Base-by-base conservation (phyloP, 1,139 yeast genomes). In the Pichia sp. region DNA sequence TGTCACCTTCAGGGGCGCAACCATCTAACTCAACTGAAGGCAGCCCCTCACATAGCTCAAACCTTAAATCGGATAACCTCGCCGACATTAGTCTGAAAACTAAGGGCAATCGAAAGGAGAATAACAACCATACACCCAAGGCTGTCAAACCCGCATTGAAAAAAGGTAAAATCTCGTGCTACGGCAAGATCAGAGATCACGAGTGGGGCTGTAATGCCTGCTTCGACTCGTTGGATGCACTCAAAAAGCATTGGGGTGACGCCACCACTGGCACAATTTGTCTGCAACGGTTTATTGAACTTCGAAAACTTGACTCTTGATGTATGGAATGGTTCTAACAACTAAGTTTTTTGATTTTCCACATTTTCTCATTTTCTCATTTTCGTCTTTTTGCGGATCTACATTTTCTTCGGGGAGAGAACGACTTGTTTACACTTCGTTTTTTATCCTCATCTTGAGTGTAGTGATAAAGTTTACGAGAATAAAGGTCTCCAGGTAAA, bases 241-340 rank as follows among this genome's bases (percentile, higher is more conserved):
- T 53, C n/a, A 53, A 53, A 16, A 19, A 34, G 11, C 55, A 53
- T 16, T 53, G 55, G 55, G n/a, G 32, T n/a, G 19, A 46, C 3
- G 19, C 40, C 4, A 31, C 15, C n/a, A 13, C 19, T 6, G 55
- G 55, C 4, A 30, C 26, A 5, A 26, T 19, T 7, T 53, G 55
- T 31, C 47, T 53, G 7, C 15, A 15, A 8, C 19, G 30, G 19
- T 53, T 53, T 15, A 50, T 49, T 3, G 19, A 6, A 15, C 43
- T 52, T 7, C 51, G 52, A 5, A 40, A 15, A 2, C 26, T 7
- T 15, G 44, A 38, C 3, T 19, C 23, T 19, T 19, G 23, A 19
- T 19, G 23, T 3, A 19, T 19, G 23, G 23, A 19, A 19, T 3
- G 23, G 23, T 19, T 3, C 23, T 3, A 19, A 19, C 23, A 19